A percentile compares a stretch with the other conserved stretches of the same genome.
These are phyloP conservation scores for Pestalotiopsis sp. DNA, from an alignment of 2,329 filamentous ascomycete species.

Conservation along the genomic window DNA sequence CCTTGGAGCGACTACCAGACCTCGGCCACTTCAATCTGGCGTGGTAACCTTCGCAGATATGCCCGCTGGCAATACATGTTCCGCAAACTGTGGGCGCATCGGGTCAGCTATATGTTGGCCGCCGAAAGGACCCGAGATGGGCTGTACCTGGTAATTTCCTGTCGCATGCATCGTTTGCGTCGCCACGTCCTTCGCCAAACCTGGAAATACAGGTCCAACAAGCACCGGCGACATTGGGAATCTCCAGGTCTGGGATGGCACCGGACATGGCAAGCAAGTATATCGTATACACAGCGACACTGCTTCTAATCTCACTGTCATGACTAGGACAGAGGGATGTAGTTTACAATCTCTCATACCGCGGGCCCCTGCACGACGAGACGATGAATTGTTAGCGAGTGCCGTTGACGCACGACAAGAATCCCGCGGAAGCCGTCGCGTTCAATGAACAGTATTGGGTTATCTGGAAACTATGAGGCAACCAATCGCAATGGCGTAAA, in stretches of 20 bases:
- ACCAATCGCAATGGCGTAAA: not conserved
- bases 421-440: no score
- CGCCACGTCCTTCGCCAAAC: not conserved
- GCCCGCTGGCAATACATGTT: not conserved
- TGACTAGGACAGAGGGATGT: not conserved
- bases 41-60: constrained; percentile 10
- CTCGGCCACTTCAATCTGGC: constrained; percentile 3
- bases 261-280: not conserved
- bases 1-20: not conserved
- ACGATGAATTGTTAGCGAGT: no score
- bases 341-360: not conserved
- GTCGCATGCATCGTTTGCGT: not conserved
- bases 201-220: constrained; percentile 12
- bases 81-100: not conserved
- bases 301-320: not conserved
- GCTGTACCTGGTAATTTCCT: not conserved
- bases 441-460: not conserved
- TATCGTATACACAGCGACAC: not conserved
- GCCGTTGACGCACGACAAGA: no score
- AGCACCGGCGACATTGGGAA: not conserved
- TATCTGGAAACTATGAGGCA: not conserved
- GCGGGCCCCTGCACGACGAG: no score
- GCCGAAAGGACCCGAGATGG: not conserved
- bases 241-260: constrained; percentile 5
- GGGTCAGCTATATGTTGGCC: not conserved